Evolutionary conservation across 2,329 filamentous ascomycete genomes (phyloP), one percentile per base, ranked within the genome.

Genomic region (Coniosporium uncinatum): DNA sequence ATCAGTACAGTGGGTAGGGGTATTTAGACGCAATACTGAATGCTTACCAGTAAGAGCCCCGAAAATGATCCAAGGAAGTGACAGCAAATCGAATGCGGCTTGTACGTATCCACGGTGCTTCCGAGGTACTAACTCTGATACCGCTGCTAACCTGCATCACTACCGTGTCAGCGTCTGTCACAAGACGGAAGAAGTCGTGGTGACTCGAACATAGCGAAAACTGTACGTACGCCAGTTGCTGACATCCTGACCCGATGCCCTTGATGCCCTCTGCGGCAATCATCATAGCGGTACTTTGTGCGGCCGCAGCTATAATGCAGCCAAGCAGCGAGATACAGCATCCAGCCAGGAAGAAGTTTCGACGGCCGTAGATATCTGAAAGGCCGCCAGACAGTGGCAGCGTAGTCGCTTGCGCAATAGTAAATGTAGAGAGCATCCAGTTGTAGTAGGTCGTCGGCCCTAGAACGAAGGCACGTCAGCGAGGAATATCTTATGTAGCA

Each of bases 321-420:
- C n/a, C 21, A 5, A 40, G 13, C 13, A 40, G 16, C 8, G n/a
- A 6, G 22, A 40, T 36, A 36, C 24, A n/a, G 22, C 38, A 35
- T 11, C 38, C 38, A 36, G 16, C 27, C 13, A 40, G 13, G 13
- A 40, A 16, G 19, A 40, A 40, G 16, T 36, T 35, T 35, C 38
- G 27, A 6, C 38, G 38, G 8, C 38, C 38, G 19, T 35, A 40
- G 38, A 40, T 40, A 22, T 40, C 38, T 13, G 22, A 37, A 6
- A 40, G 27, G 16, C 38, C 38, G 27, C 38, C 38, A 11, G 38
- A 40, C 13, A 40, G 18, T 35, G 38, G 38, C 11, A 40, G 27
- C n/a, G 22, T 11, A 6, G 22, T 21, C 14, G 38, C 21, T 19
- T 13, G 16, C 13, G 22, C 14, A 8, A 40, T 35, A 8, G 38